Conservation (phyloP, 2,329 filamentous ascomycete species). For the Penicillium sp. region DNA sequence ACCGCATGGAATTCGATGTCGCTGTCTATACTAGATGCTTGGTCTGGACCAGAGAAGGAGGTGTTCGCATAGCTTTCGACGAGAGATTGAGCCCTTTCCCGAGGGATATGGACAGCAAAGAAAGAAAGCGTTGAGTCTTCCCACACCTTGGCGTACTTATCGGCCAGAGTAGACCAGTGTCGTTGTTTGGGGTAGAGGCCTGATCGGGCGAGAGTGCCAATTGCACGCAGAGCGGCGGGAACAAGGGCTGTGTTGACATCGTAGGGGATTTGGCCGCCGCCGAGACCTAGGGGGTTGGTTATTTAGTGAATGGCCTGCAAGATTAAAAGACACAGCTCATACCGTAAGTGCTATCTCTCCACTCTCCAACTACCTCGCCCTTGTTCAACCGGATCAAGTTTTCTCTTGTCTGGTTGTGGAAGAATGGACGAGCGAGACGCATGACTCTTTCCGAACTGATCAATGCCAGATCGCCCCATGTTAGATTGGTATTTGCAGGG, state of each 20-base stretch:
- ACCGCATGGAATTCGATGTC: slow-evolving; percentile 59
- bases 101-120: slow-evolving; percentile 54
- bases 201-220: slow-evolving; percentile 53
- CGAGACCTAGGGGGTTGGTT: slow-evolving; percentile 42
- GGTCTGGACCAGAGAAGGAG: slow-evolving; percentile 49
- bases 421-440: slow-evolving; percentile 57
- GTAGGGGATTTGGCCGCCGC: slow-evolving; percentile 64
- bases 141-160: slow-evolving; percentile 60
- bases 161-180: slow-evolving; percentile 51
- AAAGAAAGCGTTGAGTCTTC: slow-evolving; percentile 62
- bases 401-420: slow-evolving; percentile 50
- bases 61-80: slow-evolving; percentile 53
- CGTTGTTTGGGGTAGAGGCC: slow-evolving; percentile 55
- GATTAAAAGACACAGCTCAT: neutral
- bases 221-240: slow-evolving; percentile 62
- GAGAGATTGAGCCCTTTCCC: slow-evolving; percentile 47
- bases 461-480: slow-evolving; percentile 55
- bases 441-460: slow-evolving; percentile 62
- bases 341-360: slow-evolving; percentile 64
- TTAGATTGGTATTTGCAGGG: slow-evolving; percentile 54
- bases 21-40: slow-evolving; percentile 45
- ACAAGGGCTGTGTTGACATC: slow-evolving; percentile 66
- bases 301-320: neutral
- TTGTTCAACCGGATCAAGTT: slow-evolving; percentile 63
- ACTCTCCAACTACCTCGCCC: slow-evolving; percentile 60